phyloP scores from a whole-genome alignment of 495 filamentous ascomycete species.

The Penicillium longicatenatum region DNA sequence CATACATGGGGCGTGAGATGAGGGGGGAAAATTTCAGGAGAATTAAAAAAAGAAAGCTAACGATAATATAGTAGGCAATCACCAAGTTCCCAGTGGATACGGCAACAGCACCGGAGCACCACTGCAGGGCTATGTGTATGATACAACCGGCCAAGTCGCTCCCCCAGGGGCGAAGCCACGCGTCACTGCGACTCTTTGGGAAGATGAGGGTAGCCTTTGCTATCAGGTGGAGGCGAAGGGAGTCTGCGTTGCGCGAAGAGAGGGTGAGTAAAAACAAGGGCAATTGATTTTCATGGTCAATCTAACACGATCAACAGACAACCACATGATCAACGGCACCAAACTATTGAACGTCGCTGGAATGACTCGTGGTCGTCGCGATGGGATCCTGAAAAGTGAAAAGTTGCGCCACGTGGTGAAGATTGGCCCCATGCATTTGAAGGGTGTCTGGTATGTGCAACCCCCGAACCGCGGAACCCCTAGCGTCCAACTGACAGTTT shows the following conservation, averaged over 20 bases:
- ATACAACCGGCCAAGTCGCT: slow-evolving; percentile 87
- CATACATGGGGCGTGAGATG: too few relatives aligned
- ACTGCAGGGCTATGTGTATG: slow-evolving; percentile 63
- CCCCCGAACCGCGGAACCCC: background rate
- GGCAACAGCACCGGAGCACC: slow-evolving; percentile 53
- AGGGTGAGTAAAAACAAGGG: slow-evolving; percentile 67
- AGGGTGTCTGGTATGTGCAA: slow-evolving; percentile 87
- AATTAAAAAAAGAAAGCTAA: slow-evolving; percentile 11
- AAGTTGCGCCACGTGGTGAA: slow-evolving; percentile 97
- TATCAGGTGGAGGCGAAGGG: slow-evolving; percentile 98
- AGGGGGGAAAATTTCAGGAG: too few relatives aligned
- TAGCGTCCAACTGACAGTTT: background rate
- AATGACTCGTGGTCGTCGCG: slow-evolving; percentile 94
- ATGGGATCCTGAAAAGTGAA: slow-evolving; percentile 97
- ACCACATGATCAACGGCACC: slow-evolving; percentile 99
- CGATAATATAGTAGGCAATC: slow-evolving; percentile 40
- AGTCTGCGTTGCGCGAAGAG: slow-evolving; percentile 90
- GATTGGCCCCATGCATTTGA: slow-evolving; percentile 98
- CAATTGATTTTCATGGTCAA: background rate
- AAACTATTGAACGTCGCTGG: slow-evolving; percentile 96
- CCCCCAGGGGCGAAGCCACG: slow-evolving; percentile 98
- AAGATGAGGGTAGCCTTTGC: slow-evolving; percentile 96
- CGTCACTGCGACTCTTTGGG: slow-evolving; percentile 96
- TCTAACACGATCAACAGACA: slow-evolving; percentile 59
- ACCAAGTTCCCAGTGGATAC: slow-evolving; percentile 41